Percentiles rank a stretch among this genome's conserved stretches.
Evolutionary conservation across 352 stramenopile genomes (phyloP).

Genomic region (Pythium oligandrum): DNA sequence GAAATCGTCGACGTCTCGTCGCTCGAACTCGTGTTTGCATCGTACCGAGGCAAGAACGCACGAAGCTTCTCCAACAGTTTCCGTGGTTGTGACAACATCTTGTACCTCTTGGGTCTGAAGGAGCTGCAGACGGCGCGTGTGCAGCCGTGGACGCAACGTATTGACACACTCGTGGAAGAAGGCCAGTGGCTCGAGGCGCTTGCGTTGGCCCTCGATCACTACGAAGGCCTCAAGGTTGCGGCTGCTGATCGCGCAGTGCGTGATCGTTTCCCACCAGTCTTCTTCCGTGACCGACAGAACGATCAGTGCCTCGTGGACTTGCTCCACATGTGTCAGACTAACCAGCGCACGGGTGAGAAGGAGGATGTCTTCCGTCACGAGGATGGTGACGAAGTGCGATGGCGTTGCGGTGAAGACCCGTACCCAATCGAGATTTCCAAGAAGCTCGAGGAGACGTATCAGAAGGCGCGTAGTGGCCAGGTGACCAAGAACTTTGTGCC

Average conservation of each 20-base stretch:
- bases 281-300: slow-evolving; percentile 87
- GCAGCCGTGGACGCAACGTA: slow-evolving; percentile 90
- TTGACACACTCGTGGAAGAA: slow-evolving; percentile 93
- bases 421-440: slow-evolving; percentile 77
- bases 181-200: slow-evolving; percentile 97
- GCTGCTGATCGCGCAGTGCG: slow-evolving; percentile 74
- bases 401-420: slow-evolving; percentile 74
- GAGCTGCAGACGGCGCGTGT: slow-evolving; percentile 90
- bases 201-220: slow-evolving; percentile 94
- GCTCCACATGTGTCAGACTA: slow-evolving; percentile 88
- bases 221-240: slow-evolving; percentile 87
- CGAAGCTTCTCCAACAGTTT: slow-evolving; percentile 87
- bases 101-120: slow-evolving; percentile 91
- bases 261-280: slow-evolving; percentile 82
- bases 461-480: slow-evolving; percentile 76
- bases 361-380: slow-evolving; percentile 74
- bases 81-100: slow-evolving; percentile 89
- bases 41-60: slow-evolving; percentile 80
- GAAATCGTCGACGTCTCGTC: slow-evolving; percentile 94
- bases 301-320: slow-evolving; percentile 88
- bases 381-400: slow-evolving; percentile 78
- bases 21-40: slow-evolving; percentile 93
- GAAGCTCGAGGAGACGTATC: slow-evolving; percentile 81
- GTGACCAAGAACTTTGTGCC: slow-evolving; percentile 87
- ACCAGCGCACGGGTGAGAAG: slow-evolving; percentile 83